Evolutionary conservation across 805 yeast species (phyloP), one percentile per base, ranked within the genome.

Genomic region (Sporopachydermia quercuum): DNA sequence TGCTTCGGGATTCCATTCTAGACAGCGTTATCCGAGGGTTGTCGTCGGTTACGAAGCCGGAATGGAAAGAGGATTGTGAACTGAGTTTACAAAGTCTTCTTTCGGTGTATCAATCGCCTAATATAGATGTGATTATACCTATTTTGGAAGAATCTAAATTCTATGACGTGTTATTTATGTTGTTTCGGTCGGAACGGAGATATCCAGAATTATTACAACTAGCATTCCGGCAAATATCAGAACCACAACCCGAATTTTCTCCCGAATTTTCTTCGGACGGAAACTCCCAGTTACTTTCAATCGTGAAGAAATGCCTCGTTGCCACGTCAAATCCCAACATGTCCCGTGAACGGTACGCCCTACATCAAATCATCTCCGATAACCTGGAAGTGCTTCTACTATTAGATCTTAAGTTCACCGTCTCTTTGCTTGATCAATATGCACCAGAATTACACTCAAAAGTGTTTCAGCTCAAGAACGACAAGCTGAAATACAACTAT

Each of bases 41-140:
- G 27, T 78, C 83, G 48, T 47, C 61, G 15, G 60, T 54, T 38
- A 48, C 59, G 13, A 55, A 54, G 49, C 47, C 17, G 1, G 50
- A 49, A 1, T 45, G 66, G 38, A 65, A 61, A 39, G 68, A 62
- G 18, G 89, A 81, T 43, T 73, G 83, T 47, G 89, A 89, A 52
- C 62, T 80, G 36, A 87, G 94, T 8, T 55, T 86, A 5, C 83
- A 78, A 48, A 70, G 85, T 37, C 53, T 91, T 14, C 52, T 89
- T 1, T 72, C 93, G 0, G 63, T 66, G 1, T 79, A 78, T 52
- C 74, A 70, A 39, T 84, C 89, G 0, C 58, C 68, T 1, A 66
- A 74, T 47, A 60, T 70, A 16, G 63, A 65, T 1, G 57, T 55
- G 15, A 54, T 84, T 35, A 54, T 76, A 5, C 64, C 65, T 14